phyloP scores from a whole-genome alignment of 805 yeast genomes.

The Jamesozyma hellenica region DNA sequence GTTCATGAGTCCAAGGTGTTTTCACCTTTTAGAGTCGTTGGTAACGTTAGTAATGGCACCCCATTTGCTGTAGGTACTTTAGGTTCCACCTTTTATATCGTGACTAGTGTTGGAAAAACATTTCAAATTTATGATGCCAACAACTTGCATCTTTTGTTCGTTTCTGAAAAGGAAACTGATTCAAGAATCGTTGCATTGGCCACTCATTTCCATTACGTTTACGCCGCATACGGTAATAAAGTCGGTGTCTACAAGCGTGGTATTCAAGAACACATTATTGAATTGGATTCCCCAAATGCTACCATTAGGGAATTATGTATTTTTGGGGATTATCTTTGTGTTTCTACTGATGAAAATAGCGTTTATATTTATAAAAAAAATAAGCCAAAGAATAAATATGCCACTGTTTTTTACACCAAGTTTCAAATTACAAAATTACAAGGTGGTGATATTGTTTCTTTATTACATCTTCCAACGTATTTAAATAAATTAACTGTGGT shows the following conservation, averaged over 20 bases:
- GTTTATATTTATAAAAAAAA: conserved; percentile 48
- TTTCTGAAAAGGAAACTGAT: conserved; percentile 69
- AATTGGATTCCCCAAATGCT: conserved; percentile 29
- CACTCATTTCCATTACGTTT: conserved; percentile 78
- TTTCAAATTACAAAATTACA: conserved; percentile 42
- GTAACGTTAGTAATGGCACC: conserved; percentile 75
- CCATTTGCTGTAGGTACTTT: conserved; percentile 86
- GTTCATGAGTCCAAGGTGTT: conserved; percentile 47
- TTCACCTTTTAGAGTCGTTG: conserved; percentile 81
- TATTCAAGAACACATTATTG: conserved; percentile 34
- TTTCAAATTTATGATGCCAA: conserved; percentile 92
- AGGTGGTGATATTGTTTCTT: conserved; percentile 54
- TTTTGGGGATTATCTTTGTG: conserved; percentile 74
- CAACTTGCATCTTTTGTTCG: conserved; percentile 73
- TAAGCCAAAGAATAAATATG: conserved; percentile 29
- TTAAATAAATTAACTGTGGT: conserved; percentile 80
- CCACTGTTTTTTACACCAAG: conserved; percentile 59
- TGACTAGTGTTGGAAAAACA: conserved; percentile 79
- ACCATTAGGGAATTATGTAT: conserved; percentile 42
- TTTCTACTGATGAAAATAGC: conserved; percentile 36
- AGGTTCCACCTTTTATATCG: conserved; percentile 80
- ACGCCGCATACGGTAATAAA: conserved; percentile 59
- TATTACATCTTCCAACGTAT: conserved; percentile 79
- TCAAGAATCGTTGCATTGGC: conserved; percentile 58
- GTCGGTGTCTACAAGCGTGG: conserved; percentile 83